Evolutionary conservation across 257 asterid species (phyloP).

Genomic region (Gentiana macrophylla): DNA sequence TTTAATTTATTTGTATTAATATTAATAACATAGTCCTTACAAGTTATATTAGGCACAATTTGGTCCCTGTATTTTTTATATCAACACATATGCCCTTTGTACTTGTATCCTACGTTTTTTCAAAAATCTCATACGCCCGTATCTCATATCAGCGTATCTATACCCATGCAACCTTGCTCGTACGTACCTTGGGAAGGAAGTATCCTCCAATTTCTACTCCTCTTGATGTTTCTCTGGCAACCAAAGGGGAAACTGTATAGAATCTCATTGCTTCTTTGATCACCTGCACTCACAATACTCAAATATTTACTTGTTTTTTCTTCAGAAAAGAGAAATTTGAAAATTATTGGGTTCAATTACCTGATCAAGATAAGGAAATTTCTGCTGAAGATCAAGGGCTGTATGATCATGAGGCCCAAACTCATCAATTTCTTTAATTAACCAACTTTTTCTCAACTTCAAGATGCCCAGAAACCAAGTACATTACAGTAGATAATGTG

Average conservation of each 20-base stretch:
- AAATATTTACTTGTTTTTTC: neutral
- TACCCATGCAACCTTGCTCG: too few species aligned
- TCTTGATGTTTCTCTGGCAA: conserved; percentile 84
- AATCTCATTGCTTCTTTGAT: conserved; percentile 95
- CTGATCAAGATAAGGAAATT: conserved; percentile 73
- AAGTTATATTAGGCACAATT: too few species aligned
- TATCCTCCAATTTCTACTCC: conserved; percentile 80
- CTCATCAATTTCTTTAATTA: conserved; percentile 47
- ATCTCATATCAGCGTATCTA: too few species aligned
- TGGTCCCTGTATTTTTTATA: too few species aligned
- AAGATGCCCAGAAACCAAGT: conserved; percentile 61
- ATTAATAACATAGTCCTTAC: too few species aligned
- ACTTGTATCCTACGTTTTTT: too few species aligned
- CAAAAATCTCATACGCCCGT: too few species aligned
- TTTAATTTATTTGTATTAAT: too few species aligned
- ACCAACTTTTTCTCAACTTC: conserved; percentile 60
- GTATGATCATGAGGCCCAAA: conserved; percentile 51
- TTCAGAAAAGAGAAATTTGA: neutral
- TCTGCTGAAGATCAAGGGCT: conserved; percentile 64
- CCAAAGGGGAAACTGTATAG: conserved; percentile 74
- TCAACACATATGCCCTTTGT: too few species aligned
- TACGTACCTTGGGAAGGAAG: conserved; percentile 66
- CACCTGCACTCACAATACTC: conserved; percentile 36
- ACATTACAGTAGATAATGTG: conserved; percentile 60
- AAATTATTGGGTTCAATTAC: conserved; percentile 14